Percentiles rank a stretch among this genome's conserved stretches.
phyloP scores from a whole-genome alignment of 371 early-diverging fungal species.

The Gilbertella persicaria region DNA sequence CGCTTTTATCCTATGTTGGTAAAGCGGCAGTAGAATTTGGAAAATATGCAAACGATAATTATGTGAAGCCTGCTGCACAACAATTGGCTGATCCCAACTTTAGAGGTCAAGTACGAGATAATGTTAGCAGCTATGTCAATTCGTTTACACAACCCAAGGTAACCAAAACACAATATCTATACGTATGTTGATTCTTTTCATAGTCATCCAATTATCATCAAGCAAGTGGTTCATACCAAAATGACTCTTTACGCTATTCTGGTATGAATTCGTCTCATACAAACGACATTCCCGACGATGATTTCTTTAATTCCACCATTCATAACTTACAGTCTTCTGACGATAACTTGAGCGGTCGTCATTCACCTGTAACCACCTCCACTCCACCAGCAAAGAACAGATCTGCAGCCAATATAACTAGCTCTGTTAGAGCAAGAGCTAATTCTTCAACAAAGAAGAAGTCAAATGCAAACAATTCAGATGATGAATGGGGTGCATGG shows the following conservation, averaged over 20 bases:
- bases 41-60: slow-evolving; percentile 73
- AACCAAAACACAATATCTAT: slow-evolving; percentile 4
- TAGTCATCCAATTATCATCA: slow-evolving; percentile 1
- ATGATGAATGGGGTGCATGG: slow-evolving; percentile 65
- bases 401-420: not conserved
- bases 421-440: slow-evolving; percentile 29
- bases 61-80: slow-evolving; percentile 84
- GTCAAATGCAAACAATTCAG: slow-evolving; percentile 36
- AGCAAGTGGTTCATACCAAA: not conserved
- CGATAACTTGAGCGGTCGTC: slow-evolving; percentile 11
- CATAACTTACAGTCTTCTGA: slow-evolving; percentile 38
- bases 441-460: slow-evolving; percentile 41
- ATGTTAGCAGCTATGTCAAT: slow-evolving; percentile 65
- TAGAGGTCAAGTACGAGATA: slow-evolving; percentile 68
- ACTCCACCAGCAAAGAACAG: slow-evolving; percentile 28
- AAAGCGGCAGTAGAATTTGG: slow-evolving; percentile 72
- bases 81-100: slow-evolving; percentile 89
- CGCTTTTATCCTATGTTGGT: slow-evolving; percentile 63
- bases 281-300: slow-evolving; percentile 42
- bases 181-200: not conserved
- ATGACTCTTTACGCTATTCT: slow-evolving; percentile 14
- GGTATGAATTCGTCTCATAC: slow-evolving; percentile 13
- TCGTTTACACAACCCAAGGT: slow-evolving; percentile 55
- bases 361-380: slow-evolving; percentile 36
- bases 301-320: slow-evolving; percentile 49